phyloP scores from a whole-genome alignment of 306 rosid species.

The Calophaca sinica region DNA sequence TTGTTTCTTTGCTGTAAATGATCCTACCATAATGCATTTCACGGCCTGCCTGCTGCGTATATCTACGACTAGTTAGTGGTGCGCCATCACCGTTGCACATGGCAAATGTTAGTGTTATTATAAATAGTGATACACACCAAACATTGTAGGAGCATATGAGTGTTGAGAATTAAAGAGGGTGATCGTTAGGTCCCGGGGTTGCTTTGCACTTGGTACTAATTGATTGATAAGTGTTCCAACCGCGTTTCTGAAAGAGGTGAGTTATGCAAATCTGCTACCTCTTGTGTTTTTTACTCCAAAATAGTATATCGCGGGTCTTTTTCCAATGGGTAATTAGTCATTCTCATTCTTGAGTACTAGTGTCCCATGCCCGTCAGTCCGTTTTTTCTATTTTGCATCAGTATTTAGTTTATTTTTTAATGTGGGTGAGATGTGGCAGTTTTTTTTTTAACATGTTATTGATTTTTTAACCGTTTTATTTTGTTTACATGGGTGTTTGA shows the following conservation, averaged over 20 bases:
- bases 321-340: too few species aligned
- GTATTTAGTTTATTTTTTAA: too few species aligned
- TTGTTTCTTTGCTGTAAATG: not conserved
- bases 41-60: too few species aligned
- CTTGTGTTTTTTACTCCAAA: not conserved
- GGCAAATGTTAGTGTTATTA: not conserved
- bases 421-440: too few species aligned
- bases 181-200: not conserved
- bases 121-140: not conserved
- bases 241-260: not conserved
- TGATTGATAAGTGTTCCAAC: not conserved
- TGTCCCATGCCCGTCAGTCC: too few species aligned
- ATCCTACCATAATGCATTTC: too few species aligned
- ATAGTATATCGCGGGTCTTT: not conserved
- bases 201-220: not conserved
- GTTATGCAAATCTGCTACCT: not conserved
- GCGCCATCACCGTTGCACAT: not conserved
- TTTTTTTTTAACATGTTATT: too few species aligned
- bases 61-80: too few species aligned
- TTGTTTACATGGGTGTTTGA: too few species aligned
- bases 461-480: too few species aligned
- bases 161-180: not conserved
- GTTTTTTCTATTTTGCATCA: too few species aligned
- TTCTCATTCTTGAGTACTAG: too few species aligned
- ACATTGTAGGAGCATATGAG: not conserved